Evolutionary conservation across 228 moss, liverwort and hornwort species (phyloP), one percentile per base, ranked within the genome.

Genomic region (Sphagnum fallax): DNA sequence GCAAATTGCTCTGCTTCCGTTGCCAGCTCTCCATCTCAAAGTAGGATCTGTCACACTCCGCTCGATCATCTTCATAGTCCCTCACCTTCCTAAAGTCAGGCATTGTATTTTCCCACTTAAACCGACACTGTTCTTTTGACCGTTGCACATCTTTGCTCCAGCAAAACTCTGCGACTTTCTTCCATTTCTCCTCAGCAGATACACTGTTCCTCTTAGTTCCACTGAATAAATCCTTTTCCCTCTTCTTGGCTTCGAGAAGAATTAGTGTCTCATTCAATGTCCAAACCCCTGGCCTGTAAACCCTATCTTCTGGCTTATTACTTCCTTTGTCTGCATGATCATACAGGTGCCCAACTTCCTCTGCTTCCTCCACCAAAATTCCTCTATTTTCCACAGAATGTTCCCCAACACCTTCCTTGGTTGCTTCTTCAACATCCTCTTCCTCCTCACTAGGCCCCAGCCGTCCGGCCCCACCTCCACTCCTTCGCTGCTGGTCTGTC

Each of bases 11-110:
- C 11, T 52, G 51, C 52, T 74, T 74, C 61, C 74, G 49, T 62
- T 74, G 69, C 71, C 64, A 64, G 51, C 65, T 72, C 65, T 72
- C 71, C 71, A 72, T 52, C 64, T 72, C 71, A 52, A 72, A 72
- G 62, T 72, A 72, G 5, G 71, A 72, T n/a, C 65, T 72, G 47
- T 72, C 64, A 13, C 32, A 18, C 9, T 72, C 71, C 9, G 11
- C 64, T 63, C 52, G 52, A 51, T 64, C 71, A 16, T 72, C 63
- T 49, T 74, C 74, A 11, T 74, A 62, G 8, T 74, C 74, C 62
- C 74, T 74, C 62, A 74, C 74, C 69, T 74, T 74, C 49, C 69
- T 74, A 63, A 74, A 74, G 58, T 74, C 74, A 47, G 74, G 74
- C 74, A 74, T 74, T 16, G 71, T 72, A 53, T 72, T 72, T 51